These are phyloP conservation scores for Platismatia glauca DNA, from an alignment of 495 filamentous ascomycete species.

Conservation along the genomic window DNA sequence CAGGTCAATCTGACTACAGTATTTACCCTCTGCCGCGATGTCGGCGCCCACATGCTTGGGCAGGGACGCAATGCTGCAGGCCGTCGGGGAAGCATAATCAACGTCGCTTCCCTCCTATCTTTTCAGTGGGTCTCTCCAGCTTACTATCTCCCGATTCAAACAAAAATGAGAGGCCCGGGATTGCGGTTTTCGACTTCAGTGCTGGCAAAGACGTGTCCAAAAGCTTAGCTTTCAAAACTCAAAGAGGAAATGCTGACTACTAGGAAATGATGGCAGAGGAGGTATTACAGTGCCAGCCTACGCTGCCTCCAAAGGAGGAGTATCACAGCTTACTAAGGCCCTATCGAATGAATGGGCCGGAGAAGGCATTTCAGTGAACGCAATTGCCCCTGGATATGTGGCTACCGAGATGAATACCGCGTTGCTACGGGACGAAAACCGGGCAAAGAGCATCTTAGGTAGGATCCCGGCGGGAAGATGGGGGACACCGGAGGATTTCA, in stretches of 20 bases:
- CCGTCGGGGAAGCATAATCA: constrained; percentile 70
- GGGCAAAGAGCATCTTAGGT: constrained; percentile 65
- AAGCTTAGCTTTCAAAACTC: neutral
- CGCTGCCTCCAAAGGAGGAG: constrained; percentile 78
- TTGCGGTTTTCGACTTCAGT: too few relatives aligned
- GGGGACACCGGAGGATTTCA: constrained; percentile 84
- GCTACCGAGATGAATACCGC: constrained; percentile 89
- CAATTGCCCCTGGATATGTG: constrained; percentile 74
- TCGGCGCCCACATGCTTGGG: constrained; percentile 72
- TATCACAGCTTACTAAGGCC: constrained; percentile 80
- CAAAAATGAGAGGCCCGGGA: neutral
- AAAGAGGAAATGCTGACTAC: constrained; percentile 1
- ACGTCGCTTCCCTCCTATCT: constrained; percentile 71
- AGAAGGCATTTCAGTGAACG: constrained; percentile 71
- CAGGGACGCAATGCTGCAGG: constrained; percentile 45
- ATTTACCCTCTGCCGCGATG: constrained; percentile 75
- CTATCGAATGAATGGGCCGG: constrained; percentile 80
- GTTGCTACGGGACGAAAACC: constrained; percentile 59
- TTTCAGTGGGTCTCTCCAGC: constrained; percentile 48
- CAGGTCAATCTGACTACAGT: constrained; percentile 78
- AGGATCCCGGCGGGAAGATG: constrained; percentile 81
- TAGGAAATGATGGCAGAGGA: constrained; percentile 34
- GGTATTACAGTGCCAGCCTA: constrained; percentile 88
- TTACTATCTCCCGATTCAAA: neutral
- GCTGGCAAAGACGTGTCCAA: neutral